Evolutionary conservation across 2,329 filamentous ascomycete species (phyloP).

Genomic region (Elsinoe arachidis): DNA sequence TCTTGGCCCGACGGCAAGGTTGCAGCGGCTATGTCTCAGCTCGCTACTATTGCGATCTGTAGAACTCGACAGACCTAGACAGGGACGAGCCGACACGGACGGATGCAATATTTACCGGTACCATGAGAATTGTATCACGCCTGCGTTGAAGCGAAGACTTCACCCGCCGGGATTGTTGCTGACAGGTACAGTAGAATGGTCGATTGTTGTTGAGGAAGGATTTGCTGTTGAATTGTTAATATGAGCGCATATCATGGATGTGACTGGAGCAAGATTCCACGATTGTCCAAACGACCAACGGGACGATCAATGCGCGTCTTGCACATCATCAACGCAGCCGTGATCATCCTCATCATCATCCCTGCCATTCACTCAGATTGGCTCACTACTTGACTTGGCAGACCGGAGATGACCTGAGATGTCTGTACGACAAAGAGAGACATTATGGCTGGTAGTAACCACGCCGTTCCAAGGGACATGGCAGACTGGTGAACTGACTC

Average conservation of each 20-base stretch:
- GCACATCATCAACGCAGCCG: background rate
- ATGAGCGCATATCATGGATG: slow-evolving; percentile 1
- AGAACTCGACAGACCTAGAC: background rate
- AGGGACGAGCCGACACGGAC: slow-evolving; percentile 6
- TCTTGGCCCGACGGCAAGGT: slow-evolving; percentile 1
- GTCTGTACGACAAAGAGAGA: background rate
- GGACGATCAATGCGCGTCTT: background rate
- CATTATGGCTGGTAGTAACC: background rate
- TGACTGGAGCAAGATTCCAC: background rate
- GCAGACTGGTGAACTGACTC: background rate
- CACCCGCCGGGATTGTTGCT: background rate
- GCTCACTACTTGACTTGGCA: background rate
- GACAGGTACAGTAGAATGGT: background rate
- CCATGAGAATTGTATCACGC: background rate
- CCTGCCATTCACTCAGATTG: background rate
- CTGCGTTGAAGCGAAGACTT: background rate
- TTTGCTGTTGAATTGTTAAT: background rate
- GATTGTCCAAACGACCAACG: background rate
- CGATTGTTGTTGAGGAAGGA: slow-evolving; percentile 7
- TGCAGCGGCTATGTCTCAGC: background rate
- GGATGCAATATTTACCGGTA: slow-evolving; percentile 1
- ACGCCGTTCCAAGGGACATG: background rate
- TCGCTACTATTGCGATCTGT: no score
- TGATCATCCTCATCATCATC: slow-evolving; percentile 1
- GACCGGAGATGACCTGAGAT: background rate